These are phyloP conservation scores for Backusella luteola DNA, from an alignment of 192 early-diverging fungal genomes.

Conservation along the genomic window DNA sequence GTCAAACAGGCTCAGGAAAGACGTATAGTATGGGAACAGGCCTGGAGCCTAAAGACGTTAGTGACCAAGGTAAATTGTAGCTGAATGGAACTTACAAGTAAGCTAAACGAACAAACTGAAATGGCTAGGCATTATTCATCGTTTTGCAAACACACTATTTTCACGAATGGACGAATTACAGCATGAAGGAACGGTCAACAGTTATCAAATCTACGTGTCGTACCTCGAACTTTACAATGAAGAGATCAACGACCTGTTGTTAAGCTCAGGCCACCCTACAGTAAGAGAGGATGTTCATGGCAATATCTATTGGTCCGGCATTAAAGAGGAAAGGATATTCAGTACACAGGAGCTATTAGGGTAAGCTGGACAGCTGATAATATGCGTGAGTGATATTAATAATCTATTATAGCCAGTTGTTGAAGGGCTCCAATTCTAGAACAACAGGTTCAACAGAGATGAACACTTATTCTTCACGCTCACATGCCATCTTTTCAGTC, in stretches of 20 bases:
- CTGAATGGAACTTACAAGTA: background rate
- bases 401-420: slow-evolving; percentile 33
- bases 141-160: slow-evolving; percentile 63
- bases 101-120: background rate
- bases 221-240: slow-evolving; percentile 98
- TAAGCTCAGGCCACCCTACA: slow-evolving; percentile 23
- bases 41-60: slow-evolving; percentile 22
- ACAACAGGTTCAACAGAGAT: slow-evolving; percentile 91
- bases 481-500: slow-evolving; percentile 97
- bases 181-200: slow-evolving; percentile 14
- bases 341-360: slow-evolving; percentile 59
- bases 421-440: slow-evolving; percentile 51
- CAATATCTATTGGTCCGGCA: slow-evolving; percentile 74
- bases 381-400: too few relatives aligned
- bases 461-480: slow-evolving; percentile 90
- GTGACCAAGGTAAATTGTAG: slow-evolving; percentile 1
- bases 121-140: slow-evolving; percentile 58
- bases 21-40: slow-evolving; percentile 94
- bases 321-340: slow-evolving; percentile 72
- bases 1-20: slow-evolving; percentile 91
- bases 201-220: slow-evolving; percentile 63
- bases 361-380: slow-evolving; percentile 14
- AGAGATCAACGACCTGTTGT: slow-evolving; percentile 86
- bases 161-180: slow-evolving; percentile 20
- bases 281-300: slow-evolving; percentile 85